Evolutionary conservation across 2,329 filamentous ascomycete species (phyloP).

Genomic region (Trichoderma polysporum): DNA sequence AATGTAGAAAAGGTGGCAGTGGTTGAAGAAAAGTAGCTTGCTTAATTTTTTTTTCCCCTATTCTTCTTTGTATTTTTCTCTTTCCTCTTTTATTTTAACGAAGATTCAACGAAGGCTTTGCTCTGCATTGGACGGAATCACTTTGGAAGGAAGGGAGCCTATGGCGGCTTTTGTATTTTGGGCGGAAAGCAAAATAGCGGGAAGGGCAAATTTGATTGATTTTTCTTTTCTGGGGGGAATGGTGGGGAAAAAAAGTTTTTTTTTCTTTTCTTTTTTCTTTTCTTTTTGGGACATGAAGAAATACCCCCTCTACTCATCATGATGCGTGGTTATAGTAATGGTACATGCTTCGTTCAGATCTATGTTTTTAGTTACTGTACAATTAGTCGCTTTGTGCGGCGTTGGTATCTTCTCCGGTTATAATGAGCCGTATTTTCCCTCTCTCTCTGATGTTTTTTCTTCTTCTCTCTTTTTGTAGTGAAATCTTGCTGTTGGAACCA

Average conservation of each 20-base stretch:
- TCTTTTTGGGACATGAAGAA: background rate
- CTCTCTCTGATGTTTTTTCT: too few relatives aligned
- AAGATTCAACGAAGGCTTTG: background rate
- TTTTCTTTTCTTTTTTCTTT: background rate
- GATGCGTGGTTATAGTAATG: conserved; percentile 10
- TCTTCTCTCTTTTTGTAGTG: background rate
- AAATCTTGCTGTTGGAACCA: too few relatives aligned
- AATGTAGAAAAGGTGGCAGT: conserved; percentile 10
- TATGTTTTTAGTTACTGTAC: conserved; percentile 7
- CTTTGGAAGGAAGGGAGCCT: background rate
- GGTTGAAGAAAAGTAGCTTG: conserved; percentile 22
- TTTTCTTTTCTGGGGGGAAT: background rate
- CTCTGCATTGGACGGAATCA: background rate
- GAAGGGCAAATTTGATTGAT: background rate
- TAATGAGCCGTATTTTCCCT: background rate
- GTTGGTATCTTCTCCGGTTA: background rate
- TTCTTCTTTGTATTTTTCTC: background rate
- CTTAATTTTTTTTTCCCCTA: background rate
- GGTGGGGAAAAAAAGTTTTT: background rate
- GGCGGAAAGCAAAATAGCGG: conserved; percentile 10
- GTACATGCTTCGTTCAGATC: background rate
- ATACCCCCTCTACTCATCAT: conserved; percentile 7
- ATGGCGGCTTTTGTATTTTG: background rate
- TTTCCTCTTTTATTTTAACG: background rate
- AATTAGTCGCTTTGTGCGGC: background rate